Evolutionary conservation across 2,329 filamentous ascomycete species (phyloP).

Genomic region (Botryotinia convoluta): DNA sequence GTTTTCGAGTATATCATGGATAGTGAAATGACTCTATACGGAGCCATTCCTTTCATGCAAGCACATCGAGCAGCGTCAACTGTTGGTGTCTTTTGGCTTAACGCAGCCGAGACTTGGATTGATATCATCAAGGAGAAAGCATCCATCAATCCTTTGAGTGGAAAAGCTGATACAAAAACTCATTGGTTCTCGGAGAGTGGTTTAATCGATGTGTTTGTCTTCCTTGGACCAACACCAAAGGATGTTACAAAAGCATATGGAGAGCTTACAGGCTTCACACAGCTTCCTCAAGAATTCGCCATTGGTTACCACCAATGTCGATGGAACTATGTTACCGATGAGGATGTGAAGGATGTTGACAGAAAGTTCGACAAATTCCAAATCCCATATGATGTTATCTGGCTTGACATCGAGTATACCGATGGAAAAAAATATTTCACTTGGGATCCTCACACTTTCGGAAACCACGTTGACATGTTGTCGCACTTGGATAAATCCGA

Average conservation of each 20-base stretch:
- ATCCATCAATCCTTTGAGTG: conserved; percentile 70
- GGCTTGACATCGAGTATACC: conserved; percentile 97
- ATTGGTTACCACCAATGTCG: conserved; percentile 96
- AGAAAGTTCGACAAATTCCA: conserved; percentile 92
- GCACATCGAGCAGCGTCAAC: conserved; percentile 91
- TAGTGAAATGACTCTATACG: conserved; percentile 97
- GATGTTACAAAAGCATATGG: conserved; percentile 80
- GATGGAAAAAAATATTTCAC: conserved; percentile 98
- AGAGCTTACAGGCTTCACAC: conserved; percentile 86
- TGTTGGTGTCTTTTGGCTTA: conserved; percentile 96
- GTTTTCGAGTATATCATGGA: conserved; percentile 98
- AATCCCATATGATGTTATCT: conserved; percentile 98
- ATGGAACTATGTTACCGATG: conserved; percentile 98
- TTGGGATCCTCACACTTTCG: conserved; percentile 87
- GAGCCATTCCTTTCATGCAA: conserved; percentile 97
- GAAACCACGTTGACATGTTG: conserved; percentile 81
- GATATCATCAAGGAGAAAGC: conserved; percentile 83
- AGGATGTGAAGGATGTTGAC: conserved; percentile 95
- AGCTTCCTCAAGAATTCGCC: conserved; percentile 87
- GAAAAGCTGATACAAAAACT: conserved; percentile 79
- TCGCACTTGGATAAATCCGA: conserved; percentile 81
- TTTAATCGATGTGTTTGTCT: conserved; percentile 87
- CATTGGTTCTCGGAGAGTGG: conserved; percentile 97
- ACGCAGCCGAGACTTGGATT: conserved; percentile 95
- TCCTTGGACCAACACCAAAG: conserved; percentile 82